phyloP scores from a whole-genome alignment of 1,284 basidiomycete genomes.

The Heliocybe sulcata region DNA sequence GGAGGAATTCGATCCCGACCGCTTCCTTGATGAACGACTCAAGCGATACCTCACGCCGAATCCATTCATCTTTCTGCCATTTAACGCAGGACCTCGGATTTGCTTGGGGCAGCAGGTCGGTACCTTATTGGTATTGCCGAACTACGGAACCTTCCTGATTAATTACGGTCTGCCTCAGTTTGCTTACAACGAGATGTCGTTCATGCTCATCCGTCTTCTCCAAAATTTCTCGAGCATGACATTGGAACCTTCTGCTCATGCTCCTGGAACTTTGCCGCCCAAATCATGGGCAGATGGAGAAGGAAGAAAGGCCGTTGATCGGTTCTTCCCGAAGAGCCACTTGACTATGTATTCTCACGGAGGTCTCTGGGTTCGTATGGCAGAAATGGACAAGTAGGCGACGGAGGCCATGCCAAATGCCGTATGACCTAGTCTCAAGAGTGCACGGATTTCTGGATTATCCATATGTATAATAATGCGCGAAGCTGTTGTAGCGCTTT shows the following conservation, averaged over 20 bases:
- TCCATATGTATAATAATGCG: too few relatives aligned
- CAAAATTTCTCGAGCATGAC: constrained; percentile 45
- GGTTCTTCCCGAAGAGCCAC: constrained; percentile 15
- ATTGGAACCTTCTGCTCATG: constrained; percentile 37
- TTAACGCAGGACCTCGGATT: constrained; percentile 42
- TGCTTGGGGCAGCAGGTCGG: constrained; percentile 38
- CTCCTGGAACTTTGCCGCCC: constrained; percentile 35
- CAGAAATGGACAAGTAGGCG: background rate
- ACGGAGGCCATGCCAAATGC: too few relatives aligned
- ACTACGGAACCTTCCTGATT: background rate
- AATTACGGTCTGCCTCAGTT: constrained; percentile 29
- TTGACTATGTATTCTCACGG: constrained; percentile 10
- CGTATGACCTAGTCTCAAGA: too few relatives aligned
- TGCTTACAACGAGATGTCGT: constrained; percentile 65
- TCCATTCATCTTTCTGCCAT: constrained; percentile 41
- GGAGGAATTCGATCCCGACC: constrained; percentile 36
- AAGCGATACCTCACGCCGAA: constrained; percentile 28
- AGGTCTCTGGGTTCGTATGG: constrained; percentile 1
- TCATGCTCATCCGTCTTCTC: constrained; percentile 57
- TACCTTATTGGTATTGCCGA: background rate
- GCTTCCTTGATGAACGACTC: constrained; percentile 31
- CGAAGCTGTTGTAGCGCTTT: too few relatives aligned
- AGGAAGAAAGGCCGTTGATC: constrained; percentile 16
- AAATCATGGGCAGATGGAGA: constrained; percentile 31
- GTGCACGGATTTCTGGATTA: too few relatives aligned